phyloP scores from a whole-genome alignment of 1,284 basidiomycete species.

The Pascua guehoae region DNA sequence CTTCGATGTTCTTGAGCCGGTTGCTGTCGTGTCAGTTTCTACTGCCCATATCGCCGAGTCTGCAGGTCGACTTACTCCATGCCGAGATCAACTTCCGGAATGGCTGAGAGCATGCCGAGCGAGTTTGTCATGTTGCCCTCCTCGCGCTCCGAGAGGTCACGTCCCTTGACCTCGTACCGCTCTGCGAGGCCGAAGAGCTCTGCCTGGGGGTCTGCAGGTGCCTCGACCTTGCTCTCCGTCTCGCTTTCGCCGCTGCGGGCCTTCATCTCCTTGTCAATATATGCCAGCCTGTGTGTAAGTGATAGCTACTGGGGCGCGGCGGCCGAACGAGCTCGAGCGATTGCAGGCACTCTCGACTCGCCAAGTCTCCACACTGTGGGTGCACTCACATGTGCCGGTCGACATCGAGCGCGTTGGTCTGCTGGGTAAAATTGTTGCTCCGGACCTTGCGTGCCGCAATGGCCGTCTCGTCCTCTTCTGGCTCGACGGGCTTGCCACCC shows the following conservation, averaged over 20 bases:
- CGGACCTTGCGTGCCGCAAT: constrained; percentile 68
- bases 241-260: constrained; percentile 62
- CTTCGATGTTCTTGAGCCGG: constrained; percentile 89
- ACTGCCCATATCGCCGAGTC: not conserved
- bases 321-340: too few relatives aligned
- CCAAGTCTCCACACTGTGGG: too few relatives aligned
- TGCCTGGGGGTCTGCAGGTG: constrained; percentile 54
- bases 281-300: constrained; percentile 73
- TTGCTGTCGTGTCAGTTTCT: constrained; percentile 54
- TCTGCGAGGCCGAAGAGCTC: constrained; percentile 77
- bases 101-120: constrained; percentile 88
- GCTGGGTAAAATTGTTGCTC: constrained; percentile 90
- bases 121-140: constrained; percentile 92
- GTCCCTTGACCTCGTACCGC: constrained; percentile 51
- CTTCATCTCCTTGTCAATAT: constrained; percentile 89
- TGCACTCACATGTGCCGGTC: constrained; percentile 89
- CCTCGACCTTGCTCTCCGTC: constrained; percentile 52
- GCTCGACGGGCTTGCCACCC: not conserved
- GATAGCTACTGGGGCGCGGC: too few relatives aligned
- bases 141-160: constrained; percentile 51
- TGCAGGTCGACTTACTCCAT: constrained; percentile 76
- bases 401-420: constrained; percentile 91
- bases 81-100: constrained; percentile 94
- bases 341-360: too few relatives aligned
- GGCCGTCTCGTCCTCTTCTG: constrained; percentile 56